Conservation (phyloP, 1,284 basidiomycete genomes). For the Baeospora myosura region DNA sequence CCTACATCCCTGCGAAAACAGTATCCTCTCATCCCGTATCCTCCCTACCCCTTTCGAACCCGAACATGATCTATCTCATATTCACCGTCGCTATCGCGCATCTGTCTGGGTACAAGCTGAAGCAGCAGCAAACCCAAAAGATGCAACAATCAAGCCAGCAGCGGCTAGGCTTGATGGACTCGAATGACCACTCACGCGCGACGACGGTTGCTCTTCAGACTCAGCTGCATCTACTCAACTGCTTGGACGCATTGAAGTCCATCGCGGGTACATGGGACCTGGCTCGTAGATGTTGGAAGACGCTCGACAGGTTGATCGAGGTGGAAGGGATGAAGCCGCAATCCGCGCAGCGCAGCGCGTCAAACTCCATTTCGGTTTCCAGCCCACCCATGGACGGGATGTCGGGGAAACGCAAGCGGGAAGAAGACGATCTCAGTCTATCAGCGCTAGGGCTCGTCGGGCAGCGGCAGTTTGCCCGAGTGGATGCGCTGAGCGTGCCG, state of each 20-base stretch:
- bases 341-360: no score
- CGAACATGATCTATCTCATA: conserved; percentile 19
- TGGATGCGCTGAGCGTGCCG: background rate
- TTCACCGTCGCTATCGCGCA: conserved; percentile 19
- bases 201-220: conserved; percentile 15
- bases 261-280: conserved; percentile 18
- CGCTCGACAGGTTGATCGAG: conserved; percentile 17
- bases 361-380: no score
- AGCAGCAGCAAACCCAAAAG: conserved; percentile 7
- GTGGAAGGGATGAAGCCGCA: conserved; percentile 15
- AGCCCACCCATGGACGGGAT: background rate
- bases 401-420: background rate
- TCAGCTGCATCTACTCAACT: conserved; percentile 17
- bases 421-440: background rate
- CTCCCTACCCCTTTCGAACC: conserved; percentile 14
- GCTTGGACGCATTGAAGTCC: conserved; percentile 17
- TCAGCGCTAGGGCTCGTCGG: no score
- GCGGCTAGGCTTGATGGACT: background rate
- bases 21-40: conserved; percentile 4
- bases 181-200: conserved; percentile 3
- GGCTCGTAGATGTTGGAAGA: conserved; percentile 16
- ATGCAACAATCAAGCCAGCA: no score
- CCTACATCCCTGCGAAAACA: background rate
- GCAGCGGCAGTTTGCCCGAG: background rate
- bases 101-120: conserved; percentile 15